phyloP scores from a whole-genome alignment of 495 filamentous ascomycete species.

The Penicillium antarcticum region DNA sequence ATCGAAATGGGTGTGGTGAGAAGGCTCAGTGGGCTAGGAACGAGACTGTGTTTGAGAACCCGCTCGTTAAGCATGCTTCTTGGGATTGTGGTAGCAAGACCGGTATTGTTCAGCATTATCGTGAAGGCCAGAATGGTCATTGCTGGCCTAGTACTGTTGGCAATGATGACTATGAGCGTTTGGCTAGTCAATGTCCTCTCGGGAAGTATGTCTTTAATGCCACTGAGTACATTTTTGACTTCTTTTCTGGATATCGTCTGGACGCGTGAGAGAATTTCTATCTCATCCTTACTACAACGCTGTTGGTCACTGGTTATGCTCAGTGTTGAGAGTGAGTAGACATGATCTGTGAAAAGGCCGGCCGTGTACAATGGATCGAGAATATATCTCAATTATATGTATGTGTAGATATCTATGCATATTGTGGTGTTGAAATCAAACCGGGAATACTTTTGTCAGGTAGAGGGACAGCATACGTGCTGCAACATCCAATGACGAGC shows the following conservation, averaged over 20 bases:
- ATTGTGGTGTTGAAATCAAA: too few relatives aligned
- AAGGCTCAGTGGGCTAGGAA: constrained; percentile 15
- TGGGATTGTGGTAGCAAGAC: constrained; percentile 35
- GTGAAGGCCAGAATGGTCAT: constrained; percentile 41
- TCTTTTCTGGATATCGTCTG: constrained; percentile 12
- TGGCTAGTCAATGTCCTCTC: constrained; percentile 7
- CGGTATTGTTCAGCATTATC: constrained; percentile 46
- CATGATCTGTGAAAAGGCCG: too few relatives aligned
- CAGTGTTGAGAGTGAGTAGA: too few relatives aligned
- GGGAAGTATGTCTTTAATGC: constrained; percentile 24
- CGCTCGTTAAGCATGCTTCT: constrained; percentile 21
- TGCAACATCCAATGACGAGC: too few relatives aligned
- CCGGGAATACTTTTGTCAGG: background rate
- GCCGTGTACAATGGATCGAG: too few relatives aligned
- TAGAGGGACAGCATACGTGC: too few relatives aligned
- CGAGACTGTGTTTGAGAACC: constrained; percentile 14
- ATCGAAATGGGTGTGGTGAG: constrained; percentile 24
- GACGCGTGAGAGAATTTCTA: background rate
- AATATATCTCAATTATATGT: too few relatives aligned
- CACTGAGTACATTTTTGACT: constrained; percentile 24
- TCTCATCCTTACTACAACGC: background rate
- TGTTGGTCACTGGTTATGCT: too few relatives aligned
- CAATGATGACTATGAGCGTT: constrained; percentile 30
- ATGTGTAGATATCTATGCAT: too few relatives aligned
- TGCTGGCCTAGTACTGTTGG: constrained; percentile 41